Base-by-base conservation (phyloP, 441 rosid genomes). In the Biscutella laevigata region DNA sequence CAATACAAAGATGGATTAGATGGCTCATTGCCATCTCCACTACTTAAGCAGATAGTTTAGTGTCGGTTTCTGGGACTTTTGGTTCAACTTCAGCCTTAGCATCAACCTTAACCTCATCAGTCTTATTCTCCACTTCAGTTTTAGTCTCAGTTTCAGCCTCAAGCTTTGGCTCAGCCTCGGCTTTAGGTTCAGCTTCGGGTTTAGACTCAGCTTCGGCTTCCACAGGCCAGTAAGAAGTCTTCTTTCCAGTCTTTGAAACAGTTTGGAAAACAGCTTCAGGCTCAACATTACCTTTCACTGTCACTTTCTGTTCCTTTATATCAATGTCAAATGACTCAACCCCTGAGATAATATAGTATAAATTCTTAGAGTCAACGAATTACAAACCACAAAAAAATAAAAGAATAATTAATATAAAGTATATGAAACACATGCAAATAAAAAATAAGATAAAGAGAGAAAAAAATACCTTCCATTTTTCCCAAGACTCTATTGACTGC, bases 221-320 rank as follows among this genome's bases (percentile, higher is more conserved):
- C 4, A 53, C 81, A 2, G 77, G 85, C 96, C 98, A 90, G 66
- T 79, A 90, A 36, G 83, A 21, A 28, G 96, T 90, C 67, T 74
- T 81, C 83, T 90, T 90, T 32, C 98, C 95, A 0, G 95, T 84
- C 81, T 91, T 91, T 2, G 98, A 78, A 33, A 91, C 95, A 4
- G 85, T 82, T 77, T 85, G 87, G 12, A 88, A 67, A 59, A 88
- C 98, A 2, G 91, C 91, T 43, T 85, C 94, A 1, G 94, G 96
- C 73, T 76, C 84, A 57, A 88, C 91, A 4, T 77, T 82, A 41
- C 98, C 96, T 75, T 77, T 85, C 59, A 91, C 98, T 0, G 87
- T 91, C 61, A 91, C 98, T 53, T 82, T 91, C 63, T 91, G 98
- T 77, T 88, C 84, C 79, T 91, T 63, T 70, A 91, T 52, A 57